Conservation (phyloP, 176 grass and related monocot species). For the Cenchrus purpureus region DNA sequence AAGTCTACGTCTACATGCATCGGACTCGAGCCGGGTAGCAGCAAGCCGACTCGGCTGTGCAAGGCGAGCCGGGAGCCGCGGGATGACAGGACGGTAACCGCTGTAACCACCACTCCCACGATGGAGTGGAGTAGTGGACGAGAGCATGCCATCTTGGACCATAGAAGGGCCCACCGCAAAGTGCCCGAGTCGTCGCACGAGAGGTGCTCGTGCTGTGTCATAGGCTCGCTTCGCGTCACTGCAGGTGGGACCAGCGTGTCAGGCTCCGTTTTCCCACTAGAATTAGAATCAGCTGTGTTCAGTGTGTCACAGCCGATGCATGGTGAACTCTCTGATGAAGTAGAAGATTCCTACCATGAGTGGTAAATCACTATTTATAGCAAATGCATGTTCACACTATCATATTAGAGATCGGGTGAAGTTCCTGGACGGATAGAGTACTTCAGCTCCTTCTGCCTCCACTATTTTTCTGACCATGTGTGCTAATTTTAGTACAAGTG, state of each 20-base stretch:
- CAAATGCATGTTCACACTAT: not conserved
- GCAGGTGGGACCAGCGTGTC: not conserved
- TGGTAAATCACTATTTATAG: not conserved
- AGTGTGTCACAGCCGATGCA: no score
- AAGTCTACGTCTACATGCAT: not conserved
- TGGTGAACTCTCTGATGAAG: no score
- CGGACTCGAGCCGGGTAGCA: not conserved
- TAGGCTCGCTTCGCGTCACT: not conserved
- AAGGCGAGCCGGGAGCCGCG: not conserved
- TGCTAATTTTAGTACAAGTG: not conserved
- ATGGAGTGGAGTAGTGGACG: not conserved
- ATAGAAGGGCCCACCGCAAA: not conserved
- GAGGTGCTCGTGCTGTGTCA: not conserved
- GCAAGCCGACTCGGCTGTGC: not conserved
- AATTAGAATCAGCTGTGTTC: no score
- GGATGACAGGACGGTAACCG: not conserved
- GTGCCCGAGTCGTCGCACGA: not conserved
- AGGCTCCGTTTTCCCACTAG: no score
- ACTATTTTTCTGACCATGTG: not conserved
- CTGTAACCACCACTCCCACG: not conserved
- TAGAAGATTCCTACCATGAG: no score
- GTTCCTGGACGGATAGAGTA: no score
- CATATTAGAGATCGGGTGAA: no score
- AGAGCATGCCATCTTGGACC: not conserved
- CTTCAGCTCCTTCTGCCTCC: no score